A percentile compares a stretch with the other conserved stretches of the same genome.
Evolutionary conservation across 2,329 filamentous ascomycete genomes (phyloP).

Genomic region (Emmonsia crescens): DNA sequence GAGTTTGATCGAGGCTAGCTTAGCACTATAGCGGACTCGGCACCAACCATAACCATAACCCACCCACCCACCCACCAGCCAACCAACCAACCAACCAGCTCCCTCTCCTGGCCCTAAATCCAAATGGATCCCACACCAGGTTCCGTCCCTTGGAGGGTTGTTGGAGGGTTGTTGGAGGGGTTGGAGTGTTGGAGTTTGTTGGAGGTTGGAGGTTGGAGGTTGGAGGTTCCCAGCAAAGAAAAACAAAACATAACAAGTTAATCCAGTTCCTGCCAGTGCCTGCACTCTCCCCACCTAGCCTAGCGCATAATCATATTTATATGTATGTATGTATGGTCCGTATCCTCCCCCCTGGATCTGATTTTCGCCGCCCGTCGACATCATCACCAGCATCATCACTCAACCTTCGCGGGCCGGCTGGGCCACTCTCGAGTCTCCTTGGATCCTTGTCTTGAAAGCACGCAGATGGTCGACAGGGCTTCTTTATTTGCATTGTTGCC

Average conservation of each 20-base stretch:
- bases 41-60: background rate
- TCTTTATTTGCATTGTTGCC: background rate
- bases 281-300: background rate
- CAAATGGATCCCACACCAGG: background rate
- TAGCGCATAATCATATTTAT: no score
- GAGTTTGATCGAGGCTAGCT: no score
- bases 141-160: background rate
- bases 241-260: no score
- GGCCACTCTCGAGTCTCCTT: no score
- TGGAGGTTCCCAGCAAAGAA: no score
- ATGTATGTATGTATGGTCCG: no score
- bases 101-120: background rate
- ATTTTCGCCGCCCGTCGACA: conserved; percentile 1
- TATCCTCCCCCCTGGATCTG: background rate
- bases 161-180: no score
- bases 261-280: background rate
- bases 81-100: background rate
- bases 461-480: background rate
- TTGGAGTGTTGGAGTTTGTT: no score
- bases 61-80: no score
- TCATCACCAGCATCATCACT: conserved; percentile 5
- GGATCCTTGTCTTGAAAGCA: no score
- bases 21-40: no score
- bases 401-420: background rate
- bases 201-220: no score